phyloP scores from a whole-genome alignment of 2,329 filamentous ascomycete species.

The Sclerotinia glacialis region DNA sequence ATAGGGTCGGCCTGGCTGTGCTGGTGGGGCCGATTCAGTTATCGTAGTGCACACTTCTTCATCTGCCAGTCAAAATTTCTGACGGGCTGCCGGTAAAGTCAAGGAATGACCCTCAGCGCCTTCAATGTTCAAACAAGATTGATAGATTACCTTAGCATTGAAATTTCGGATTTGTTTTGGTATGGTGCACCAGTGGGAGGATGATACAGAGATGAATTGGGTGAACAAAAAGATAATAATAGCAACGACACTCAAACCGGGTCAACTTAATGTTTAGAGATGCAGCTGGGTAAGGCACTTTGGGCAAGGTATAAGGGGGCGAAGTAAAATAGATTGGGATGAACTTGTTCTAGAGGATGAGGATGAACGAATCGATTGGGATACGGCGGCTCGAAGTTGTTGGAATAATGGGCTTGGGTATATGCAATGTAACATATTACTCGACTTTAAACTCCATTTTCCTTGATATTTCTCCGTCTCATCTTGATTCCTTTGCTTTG shows the following conservation, averaged over 20 bases:
- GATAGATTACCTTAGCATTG: slow-evolving; percentile 14
- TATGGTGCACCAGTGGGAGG: slow-evolving; percentile 8
- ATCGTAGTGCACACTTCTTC: slow-evolving; percentile 8
- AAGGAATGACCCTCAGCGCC: slow-evolving; percentile 14
- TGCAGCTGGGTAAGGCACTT: slow-evolving; percentile 15
- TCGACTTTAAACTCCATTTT: slow-evolving; percentile 8
- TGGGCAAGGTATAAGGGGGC: slow-evolving; percentile 16
- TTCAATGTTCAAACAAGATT: slow-evolving; percentile 16
- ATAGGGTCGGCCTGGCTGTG: slow-evolving; percentile 22
- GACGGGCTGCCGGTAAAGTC: slow-evolving; percentile 17
- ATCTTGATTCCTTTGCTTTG: neutral
- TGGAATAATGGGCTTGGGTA: slow-evolving; percentile 19
- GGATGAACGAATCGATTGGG: slow-evolving; percentile 11
- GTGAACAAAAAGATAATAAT: slow-evolving; percentile 22
- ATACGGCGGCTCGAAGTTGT: neutral
- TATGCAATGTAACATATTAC: slow-evolving; percentile 22
- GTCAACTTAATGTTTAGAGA: slow-evolving; percentile 16
- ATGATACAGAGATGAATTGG: neutral
- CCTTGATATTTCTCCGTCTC: neutral
- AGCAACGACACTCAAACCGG: slow-evolving; percentile 19
- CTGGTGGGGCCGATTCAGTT: slow-evolving; percentile 19
- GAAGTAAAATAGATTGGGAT: slow-evolving; percentile 20
- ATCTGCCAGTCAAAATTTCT: slow-evolving; percentile 17
- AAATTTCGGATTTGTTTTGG: slow-evolving; percentile 1
- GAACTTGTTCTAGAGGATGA: slow-evolving; percentile 4